These are phyloP conservation scores for Coniochaeta ligniaria DNA, from an alignment of 2,329 filamentous ascomycete genomes.

Conservation along the genomic window DNA sequence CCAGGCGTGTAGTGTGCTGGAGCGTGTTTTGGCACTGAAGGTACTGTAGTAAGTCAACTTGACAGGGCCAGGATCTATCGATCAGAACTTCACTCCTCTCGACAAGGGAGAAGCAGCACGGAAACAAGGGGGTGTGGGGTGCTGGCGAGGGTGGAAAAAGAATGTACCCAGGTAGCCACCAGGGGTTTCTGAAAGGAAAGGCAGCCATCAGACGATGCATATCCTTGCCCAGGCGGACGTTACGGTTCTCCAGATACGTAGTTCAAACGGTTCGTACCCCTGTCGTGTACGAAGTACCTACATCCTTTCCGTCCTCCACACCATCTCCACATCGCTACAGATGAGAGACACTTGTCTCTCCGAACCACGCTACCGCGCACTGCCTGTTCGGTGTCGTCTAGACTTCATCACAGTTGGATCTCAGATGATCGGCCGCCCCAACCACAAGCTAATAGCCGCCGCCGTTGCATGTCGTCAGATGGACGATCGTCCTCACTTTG, in stretches of 20 bases:
- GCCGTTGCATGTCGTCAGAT: background rate
- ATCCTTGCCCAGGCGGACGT: background rate
- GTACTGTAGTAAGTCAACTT: background rate
- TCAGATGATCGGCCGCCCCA: background rate
- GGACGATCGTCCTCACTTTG: background rate
- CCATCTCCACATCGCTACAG: background rate
- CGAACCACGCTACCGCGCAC: no score
- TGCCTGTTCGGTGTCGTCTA: no score
- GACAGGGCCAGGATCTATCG: background rate
- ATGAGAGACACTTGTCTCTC: background rate
- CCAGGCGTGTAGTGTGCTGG: background rate
- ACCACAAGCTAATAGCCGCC: background rate
- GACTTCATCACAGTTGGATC: background rate
- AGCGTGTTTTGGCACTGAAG: background rate
- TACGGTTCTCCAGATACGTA: background rate
- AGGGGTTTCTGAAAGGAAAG: background rate
- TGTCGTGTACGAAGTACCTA: background rate
- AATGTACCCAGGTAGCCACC: background rate
- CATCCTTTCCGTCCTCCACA: background rate
- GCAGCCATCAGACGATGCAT: background rate
- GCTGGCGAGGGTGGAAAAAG: background rate
- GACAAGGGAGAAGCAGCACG: background rate
- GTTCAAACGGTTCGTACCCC: background rate
- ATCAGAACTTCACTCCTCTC: background rate
- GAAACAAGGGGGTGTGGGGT: conserved; percentile 1